These are phyloP conservation scores for Daucus carota DNA, from an alignment of 129 eudicot genomes.

Conservation along the genomic window DH1_v3.0 NC_030384.2:42692501-42693000, in stretches of 20 bases:
- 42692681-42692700: constrained; percentile 91
- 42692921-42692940: constrained; percentile 88
- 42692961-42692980: constrained; percentile 1
- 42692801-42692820: constrained; percentile 96
- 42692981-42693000: background rate
- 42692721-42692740: constrained; percentile 81
- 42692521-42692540: constrained; percentile 71
- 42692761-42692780: constrained; percentile 90
- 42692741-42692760: constrained; percentile 88
- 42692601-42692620: constrained; percentile 27
- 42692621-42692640: constrained; percentile 15
- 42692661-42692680: constrained; percentile 8
- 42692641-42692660: constrained; percentile 9
- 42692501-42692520: constrained; percentile 76
- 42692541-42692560: constrained; percentile 86
- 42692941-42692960: constrained; percentile 82
- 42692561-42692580: constrained; percentile 85
- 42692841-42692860: constrained; percentile 92
- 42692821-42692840: constrained; percentile 83
- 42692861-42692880: constrained; percentile 97
- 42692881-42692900: constrained; percentile 81
- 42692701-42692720: constrained; percentile 90
- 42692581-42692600: constrained; percentile 60
- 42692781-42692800: constrained; percentile 99
- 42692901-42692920: constrained; percentile 95